phyloP scores from a whole-genome alignment of 768 basidiomycete species.

The Tephrocybe sp. region DNA sequence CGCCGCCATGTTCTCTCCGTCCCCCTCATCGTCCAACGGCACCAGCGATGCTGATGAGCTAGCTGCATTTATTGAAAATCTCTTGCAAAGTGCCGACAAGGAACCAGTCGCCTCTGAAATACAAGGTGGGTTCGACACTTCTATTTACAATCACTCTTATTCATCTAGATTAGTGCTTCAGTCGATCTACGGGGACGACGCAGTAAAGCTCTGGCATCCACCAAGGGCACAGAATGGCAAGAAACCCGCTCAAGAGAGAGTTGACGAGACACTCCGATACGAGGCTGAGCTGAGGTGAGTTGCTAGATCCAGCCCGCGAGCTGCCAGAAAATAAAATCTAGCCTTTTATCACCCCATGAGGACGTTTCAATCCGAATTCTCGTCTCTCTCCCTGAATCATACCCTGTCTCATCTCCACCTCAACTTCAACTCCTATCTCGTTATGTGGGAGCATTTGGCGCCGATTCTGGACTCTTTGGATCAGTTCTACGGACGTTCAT shows the following conservation, averaged over 20 bases:
- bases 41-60: slow-evolving; percentile 29
- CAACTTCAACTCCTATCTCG: slow-evolving; percentile 84
- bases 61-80: slow-evolving; percentile 31
- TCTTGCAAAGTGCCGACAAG: slow-evolving; percentile 34
- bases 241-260: slow-evolving; percentile 10
- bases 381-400: slow-evolving; percentile 58
- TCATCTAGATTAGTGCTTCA: slow-evolving; percentile 54
- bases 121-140: slow-evolving; percentile 34
- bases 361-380: slow-evolving; percentile 52
- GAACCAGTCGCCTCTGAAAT: slow-evolving; percentile 47
- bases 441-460: slow-evolving; percentile 80
- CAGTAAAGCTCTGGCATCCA: slow-evolving; percentile 60
- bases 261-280: slow-evolving; percentile 55
- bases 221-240: slow-evolving; percentile 22
- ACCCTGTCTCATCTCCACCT: slow-evolving; percentile 70
- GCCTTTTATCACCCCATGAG: slow-evolving; percentile 55
- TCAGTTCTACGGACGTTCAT: slow-evolving; percentile 79
- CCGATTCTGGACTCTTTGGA: slow-evolving; percentile 74
- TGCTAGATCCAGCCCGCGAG: slow-evolving; percentile 5
- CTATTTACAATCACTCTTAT: neutral
- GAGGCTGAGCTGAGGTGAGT: slow-evolving; percentile 65
- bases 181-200: slow-evolving; percentile 77
- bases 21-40: slow-evolving; percentile 10
- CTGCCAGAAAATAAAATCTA: slow-evolving; percentile 31
- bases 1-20: slow-evolving; percentile 18